These are phyloP conservation scores for Tolypocladium tropicale DNA, from an alignment of 2,329 filamentous ascomycete genomes.

Conservation along the genomic window DNA sequence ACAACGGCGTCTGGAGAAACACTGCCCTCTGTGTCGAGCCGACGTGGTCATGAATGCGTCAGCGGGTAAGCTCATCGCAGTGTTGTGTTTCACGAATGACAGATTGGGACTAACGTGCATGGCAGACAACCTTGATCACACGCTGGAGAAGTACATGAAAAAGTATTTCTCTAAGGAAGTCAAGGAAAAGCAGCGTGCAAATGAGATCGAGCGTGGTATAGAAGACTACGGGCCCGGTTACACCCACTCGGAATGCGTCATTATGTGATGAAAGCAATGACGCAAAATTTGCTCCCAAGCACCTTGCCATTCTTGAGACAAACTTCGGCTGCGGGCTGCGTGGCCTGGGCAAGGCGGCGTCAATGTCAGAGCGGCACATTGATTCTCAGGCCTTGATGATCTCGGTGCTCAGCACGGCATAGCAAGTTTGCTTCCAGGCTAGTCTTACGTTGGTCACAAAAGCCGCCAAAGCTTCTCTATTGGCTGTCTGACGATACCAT, in stretches of 20 bases:
- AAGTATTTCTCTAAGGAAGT: slow-evolving; percentile 66
- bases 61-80: slow-evolving; percentile 36
- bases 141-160: slow-evolving; percentile 59
- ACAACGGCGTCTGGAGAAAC: slow-evolving; percentile 56
- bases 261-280: slow-evolving; percentile 39
- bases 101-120: background rate
- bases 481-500: background rate
- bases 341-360: background rate
- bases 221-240: slow-evolving; percentile 63
- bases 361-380: background rate
- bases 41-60: slow-evolving; percentile 63
- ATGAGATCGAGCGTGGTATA: slow-evolving; percentile 64
- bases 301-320: no score
- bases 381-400: background rate
- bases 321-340: no score
- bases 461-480: background rate
- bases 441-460: background rate
- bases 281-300: background rate
- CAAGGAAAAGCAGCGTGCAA: slow-evolving; percentile 57
- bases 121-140: slow-evolving; percentile 57
- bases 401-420: background rate
- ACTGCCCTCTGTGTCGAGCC: slow-evolving; percentile 68
- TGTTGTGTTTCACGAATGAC: background rate
- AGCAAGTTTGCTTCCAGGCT: background rate
- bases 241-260: slow-evolving; percentile 43